Conservation (phyloP, 129 eudicot species). For the Centrapalus pauciflorus region DNA sequence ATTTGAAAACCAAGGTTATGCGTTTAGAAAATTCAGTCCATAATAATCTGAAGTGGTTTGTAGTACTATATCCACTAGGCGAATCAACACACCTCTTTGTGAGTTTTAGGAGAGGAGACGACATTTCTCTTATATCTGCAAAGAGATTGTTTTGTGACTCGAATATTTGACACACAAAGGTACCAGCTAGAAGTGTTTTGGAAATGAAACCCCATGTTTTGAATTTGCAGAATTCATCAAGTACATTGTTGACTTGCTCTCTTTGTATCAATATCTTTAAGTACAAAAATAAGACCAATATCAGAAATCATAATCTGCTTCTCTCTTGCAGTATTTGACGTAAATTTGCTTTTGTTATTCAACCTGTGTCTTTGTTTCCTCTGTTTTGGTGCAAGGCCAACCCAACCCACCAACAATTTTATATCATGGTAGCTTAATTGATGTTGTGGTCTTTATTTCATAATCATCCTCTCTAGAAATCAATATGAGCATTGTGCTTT, state of each 20-base stretch:
- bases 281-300: no score
- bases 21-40: not conserved
- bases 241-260: no score
- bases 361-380: not conserved
- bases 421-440: not conserved
- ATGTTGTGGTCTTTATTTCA: not conserved
- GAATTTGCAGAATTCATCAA: no score
- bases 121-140: not conserved
- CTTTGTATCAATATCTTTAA: no score
- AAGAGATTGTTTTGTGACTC: not conserved
- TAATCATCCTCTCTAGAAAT: no score
- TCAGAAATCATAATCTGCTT: no score
- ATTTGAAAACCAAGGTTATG: no score
- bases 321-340: not conserved
- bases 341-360: not conserved
- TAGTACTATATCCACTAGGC: not conserved
- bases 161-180: no score
- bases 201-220: no score
- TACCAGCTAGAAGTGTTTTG: no score
- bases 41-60: not conserved
- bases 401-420: no score
- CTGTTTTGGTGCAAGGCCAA: not conserved
- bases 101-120: not conserved
- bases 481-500: not conserved
- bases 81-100: not conserved